phyloP scores from a whole-genome alignment of 768 basidiomycete species.

The Melanogaster broomeanus region DNA sequence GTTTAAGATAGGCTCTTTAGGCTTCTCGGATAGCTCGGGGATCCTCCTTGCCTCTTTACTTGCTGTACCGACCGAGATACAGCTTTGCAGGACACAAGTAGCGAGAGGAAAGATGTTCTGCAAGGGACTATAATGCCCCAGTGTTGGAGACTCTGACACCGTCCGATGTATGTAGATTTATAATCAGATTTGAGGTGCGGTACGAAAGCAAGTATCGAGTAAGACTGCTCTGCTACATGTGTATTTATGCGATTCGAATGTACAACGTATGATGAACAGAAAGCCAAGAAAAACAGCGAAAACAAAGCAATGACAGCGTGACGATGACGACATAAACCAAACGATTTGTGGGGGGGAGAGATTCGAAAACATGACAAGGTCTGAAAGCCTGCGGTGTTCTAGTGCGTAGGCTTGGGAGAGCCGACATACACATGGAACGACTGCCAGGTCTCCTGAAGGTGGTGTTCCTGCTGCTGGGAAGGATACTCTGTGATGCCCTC shows the following conservation, averaged over 20 bases:
- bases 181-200: neutral
- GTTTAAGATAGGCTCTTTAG: slow-evolving; percentile 89
- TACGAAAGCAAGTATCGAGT: neutral
- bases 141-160: neutral
- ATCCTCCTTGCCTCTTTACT: slow-evolving; percentile 48
- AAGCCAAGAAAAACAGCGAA: neutral
- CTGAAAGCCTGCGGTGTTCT: neutral
- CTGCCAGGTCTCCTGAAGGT: slow-evolving; percentile 62
- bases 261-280: slow-evolving; percentile 1
- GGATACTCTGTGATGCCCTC: slow-evolving; percentile 5
- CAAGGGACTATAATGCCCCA: slow-evolving; percentile 47
- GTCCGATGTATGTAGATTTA: neutral
- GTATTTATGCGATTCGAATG: neutral
- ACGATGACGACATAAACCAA: too few species aligned
- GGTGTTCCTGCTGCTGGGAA: slow-evolving; percentile 16
- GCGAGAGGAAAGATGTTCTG: slow-evolving; percentile 72
- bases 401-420: slow-evolving; percentile 9
- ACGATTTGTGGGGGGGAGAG: too few species aligned
- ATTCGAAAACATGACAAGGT: neutral
- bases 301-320: slow-evolving; percentile 13
- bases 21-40: slow-evolving; percentile 80
- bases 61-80: slow-evolving; percentile 57
- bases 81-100: slow-evolving; percentile 74
- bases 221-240: neutral
- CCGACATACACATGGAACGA: slow-evolving; percentile 62